A percentile compares a stretch with the other conserved stretches of the same genome.
These are phyloP conservation scores for Nigrograna mackinnonii DNA, from an alignment of 2,329 filamentous ascomycete genomes.

Conservation along the genomic window DNA sequence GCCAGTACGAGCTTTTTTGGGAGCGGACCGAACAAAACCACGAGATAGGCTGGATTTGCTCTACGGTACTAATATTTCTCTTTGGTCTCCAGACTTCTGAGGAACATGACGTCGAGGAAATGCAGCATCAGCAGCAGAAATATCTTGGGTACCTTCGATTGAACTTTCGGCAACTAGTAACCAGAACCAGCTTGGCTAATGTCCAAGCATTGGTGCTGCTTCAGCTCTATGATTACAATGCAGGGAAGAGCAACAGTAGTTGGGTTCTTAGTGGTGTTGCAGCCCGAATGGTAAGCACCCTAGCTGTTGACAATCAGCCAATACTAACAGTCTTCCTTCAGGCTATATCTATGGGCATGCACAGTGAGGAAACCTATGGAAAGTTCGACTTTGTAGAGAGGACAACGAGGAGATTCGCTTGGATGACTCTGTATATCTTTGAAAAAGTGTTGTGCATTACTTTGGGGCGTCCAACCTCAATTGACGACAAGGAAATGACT, in stretches of 20 bases:
- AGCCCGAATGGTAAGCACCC: slow-evolving; percentile 43
- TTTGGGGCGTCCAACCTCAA: slow-evolving; percentile 25
- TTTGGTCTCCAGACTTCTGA: slow-evolving; percentile 46
- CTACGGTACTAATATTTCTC: slow-evolving; percentile 45
- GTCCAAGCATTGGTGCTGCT: slow-evolving; percentile 48
- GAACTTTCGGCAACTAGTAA: slow-evolving; percentile 41
- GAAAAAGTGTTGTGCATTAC: slow-evolving; percentile 28
- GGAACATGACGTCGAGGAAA: slow-evolving; percentile 27
- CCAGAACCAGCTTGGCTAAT: slow-evolving; percentile 44
- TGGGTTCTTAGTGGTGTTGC: slow-evolving; percentile 47
- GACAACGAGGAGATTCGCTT: slow-evolving; percentile 26
- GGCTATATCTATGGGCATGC: slow-evolving; percentile 50
- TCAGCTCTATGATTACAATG: slow-evolving; percentile 46
- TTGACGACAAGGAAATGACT: slow-evolving; percentile 27
- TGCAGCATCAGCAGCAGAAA: slow-evolving; percentile 20
- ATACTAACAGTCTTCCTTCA: too few species aligned
- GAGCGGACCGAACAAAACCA: slow-evolving; percentile 32
- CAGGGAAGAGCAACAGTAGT: slow-evolving; percentile 46
- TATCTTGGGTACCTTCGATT: slow-evolving; percentile 34
- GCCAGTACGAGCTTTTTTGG: slow-evolving; percentile 44
- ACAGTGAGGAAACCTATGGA: slow-evolving; percentile 44
- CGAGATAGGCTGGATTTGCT: slow-evolving; percentile 47
- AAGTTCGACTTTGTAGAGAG: slow-evolving; percentile 39
- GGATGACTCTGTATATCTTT: slow-evolving; percentile 29
- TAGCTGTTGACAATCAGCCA: too few species aligned